Percentiles rank a stretch among this genome's conserved stretches.
Evolutionary conservation across 116 monocot genomes (phyloP).

Genomic region (Posidonia oceanica): DNA sequence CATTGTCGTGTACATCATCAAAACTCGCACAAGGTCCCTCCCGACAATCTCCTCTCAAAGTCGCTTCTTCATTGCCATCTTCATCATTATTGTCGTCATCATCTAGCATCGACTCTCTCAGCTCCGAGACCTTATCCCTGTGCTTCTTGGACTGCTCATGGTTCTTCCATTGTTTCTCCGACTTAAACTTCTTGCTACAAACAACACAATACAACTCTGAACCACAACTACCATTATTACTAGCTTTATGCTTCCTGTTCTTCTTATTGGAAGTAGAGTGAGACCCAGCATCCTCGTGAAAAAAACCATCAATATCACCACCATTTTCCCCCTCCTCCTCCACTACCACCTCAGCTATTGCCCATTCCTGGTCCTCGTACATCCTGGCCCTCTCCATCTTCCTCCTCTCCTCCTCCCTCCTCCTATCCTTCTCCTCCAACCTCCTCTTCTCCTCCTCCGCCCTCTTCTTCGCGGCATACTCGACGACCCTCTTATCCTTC

Average conservation of each 20-base stretch:
- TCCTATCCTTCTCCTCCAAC: conserved; percentile 60
- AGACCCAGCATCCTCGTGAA: conserved; percentile 3
- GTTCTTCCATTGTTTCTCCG: conserved; percentile 99
- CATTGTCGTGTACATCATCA: conserved; percentile 17
- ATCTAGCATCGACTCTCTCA: conserved; percentile 39
- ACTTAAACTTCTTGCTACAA: conserved; percentile 94
- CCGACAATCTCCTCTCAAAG: background rate
- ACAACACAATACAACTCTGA: conserved; percentile 75
- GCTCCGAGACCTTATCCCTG: conserved; percentile 62
- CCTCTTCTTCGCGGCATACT: conserved; percentile 53
- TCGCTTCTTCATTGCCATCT: conserved; percentile 9
- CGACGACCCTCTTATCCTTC: conserved; percentile 87
- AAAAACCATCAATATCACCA: conserved; percentile 14
- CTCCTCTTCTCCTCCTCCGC: conserved; percentile 58
- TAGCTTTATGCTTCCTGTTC: conserved; percentile 15
- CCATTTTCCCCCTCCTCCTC: conserved; percentile 15
- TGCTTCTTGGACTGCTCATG: conserved; percentile 99
- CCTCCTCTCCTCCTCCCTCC: conserved; percentile 72
- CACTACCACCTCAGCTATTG: conserved; percentile 23
- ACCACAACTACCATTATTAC: background rate
- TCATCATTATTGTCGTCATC: conserved; percentile 36
- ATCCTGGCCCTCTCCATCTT: conserved; percentile 49
- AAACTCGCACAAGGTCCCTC: conserved; percentile 13
- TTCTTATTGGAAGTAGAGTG: conserved; percentile 1
- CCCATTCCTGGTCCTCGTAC: conserved; percentile 79